A percentile compares a stretch with the other conserved stretches of the same genome.
Conservation (phyloP, 1,284 basidiomycete genomes). For the Cryptococcus neoformans region DNA sequence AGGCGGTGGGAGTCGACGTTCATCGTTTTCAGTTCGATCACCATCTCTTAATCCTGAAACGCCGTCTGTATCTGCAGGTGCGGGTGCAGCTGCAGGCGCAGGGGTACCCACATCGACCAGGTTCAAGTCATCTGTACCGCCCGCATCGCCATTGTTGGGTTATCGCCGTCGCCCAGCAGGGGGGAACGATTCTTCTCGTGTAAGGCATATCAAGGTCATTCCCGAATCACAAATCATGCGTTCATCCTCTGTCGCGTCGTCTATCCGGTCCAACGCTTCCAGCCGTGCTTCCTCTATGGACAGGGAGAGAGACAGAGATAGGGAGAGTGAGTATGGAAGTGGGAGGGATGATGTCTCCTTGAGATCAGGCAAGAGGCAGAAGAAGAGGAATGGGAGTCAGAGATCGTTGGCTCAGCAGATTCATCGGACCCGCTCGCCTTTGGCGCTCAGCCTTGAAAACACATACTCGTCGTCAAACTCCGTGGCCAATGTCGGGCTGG, state of each 20-base stretch:
- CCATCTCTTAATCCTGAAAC: conserved; percentile 28
- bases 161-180: conserved; percentile 41
- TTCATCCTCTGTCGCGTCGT: conserved; percentile 34
- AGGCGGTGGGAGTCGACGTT: conserved; percentile 15
- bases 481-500: background rate
- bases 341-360: conserved; percentile 30
- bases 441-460: background rate
- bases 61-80: too few species aligned
- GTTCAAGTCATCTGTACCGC: conserved; percentile 11
- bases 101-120: background rate
- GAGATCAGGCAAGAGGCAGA: conserved; percentile 16
- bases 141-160: conserved; percentile 39
- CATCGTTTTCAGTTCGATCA: conserved; percentile 28
- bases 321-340: conserved; percentile 26
- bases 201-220: conserved; percentile 42
- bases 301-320: conserved; percentile 6
- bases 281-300: conserved; percentile 32
- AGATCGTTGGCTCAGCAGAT: conserved; percentile 30
- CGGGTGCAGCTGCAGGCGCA: too few species aligned
- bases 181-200: conserved; percentile 35
- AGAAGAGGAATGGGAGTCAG: conserved; percentile 16
- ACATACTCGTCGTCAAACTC: background rate
- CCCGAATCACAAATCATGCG: conserved; percentile 36
- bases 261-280: conserved; percentile 32
- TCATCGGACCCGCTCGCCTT: conserved; percentile 24